A percentile compares a stretch with the other conserved stretches of the same genome.
Conservation (phyloP, 169 alveolate genomes). For the Pseudocohnilembus persalinus region DNA sequence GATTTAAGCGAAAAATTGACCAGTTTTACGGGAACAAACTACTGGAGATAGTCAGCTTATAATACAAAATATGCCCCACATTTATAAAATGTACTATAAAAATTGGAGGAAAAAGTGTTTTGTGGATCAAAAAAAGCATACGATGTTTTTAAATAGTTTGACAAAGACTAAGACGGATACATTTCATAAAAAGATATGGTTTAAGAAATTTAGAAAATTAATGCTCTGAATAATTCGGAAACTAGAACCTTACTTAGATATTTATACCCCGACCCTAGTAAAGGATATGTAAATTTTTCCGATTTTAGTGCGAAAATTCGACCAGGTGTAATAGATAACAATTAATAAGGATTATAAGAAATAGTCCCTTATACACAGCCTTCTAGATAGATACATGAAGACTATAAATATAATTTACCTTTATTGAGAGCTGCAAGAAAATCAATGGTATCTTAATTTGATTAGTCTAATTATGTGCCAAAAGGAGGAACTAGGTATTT, state of each 20-base stretch:
- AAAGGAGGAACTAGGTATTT: conserved; percentile 7
- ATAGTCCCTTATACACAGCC: conserved; percentile 5
- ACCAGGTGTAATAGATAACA: conserved; percentile 11
- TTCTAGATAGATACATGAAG: neutral
- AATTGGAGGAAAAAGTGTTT: conserved; percentile 13
- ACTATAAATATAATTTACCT: conserved; percentile 1
- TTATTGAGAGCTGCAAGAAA: conserved; percentile 1
- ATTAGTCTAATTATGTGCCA: neutral
- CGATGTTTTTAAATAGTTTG: conserved; percentile 21
- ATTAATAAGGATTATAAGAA: neutral
- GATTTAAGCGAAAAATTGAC: neutral
- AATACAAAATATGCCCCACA: neutral
- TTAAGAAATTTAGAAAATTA: conserved; percentile 12
- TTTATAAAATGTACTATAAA: neutral
- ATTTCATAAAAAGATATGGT: conserved; percentile 24
- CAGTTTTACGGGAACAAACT: neutral
- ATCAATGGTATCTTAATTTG: conserved; percentile 2
- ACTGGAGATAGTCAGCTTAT: neutral
- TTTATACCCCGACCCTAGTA: conserved; percentile 17
- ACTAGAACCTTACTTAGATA: conserved; percentile 2
- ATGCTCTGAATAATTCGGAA: conserved; percentile 1
- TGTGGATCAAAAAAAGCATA: conserved; percentile 22
- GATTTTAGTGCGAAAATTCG: conserved; percentile 27
- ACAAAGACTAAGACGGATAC: conserved; percentile 32
- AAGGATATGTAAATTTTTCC: conserved; percentile 19